A percentile compares a stretch with the other conserved stretches of the same genome.
Conservation (phyloP, 2,329 filamentous ascomycete species). For the Beauveria varroae region DNA sequence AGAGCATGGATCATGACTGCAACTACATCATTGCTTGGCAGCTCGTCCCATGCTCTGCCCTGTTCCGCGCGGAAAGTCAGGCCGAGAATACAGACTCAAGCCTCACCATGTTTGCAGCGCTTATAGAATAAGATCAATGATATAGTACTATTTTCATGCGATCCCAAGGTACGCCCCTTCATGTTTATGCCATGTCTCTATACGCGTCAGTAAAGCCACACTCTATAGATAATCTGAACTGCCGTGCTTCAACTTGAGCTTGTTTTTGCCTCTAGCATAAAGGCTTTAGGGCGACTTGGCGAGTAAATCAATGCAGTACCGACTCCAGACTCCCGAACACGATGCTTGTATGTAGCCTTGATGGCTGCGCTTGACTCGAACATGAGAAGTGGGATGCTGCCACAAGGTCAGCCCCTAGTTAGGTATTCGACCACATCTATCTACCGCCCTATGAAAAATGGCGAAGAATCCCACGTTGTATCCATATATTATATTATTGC, state of each 20-base stretch:
- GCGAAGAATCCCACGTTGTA: neutral
- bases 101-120: neutral
- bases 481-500: neutral
- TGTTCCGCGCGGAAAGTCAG: neutral
- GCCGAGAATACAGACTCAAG: neutral
- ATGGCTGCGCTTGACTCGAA: neutral
- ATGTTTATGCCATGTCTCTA: neutral
- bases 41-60: neutral
- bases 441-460: neutral
- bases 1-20: neutral
- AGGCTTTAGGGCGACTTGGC: neutral
- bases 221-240: neutral
- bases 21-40: neutral
- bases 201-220: neutral
- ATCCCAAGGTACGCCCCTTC: neutral
- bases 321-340: neutral
- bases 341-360: neutral
- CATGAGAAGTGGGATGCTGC: neutral
- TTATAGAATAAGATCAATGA: neutral
- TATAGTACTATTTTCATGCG: neutral
- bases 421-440: neutral
- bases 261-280: neutral
- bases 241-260: neutral
- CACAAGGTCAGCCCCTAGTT: neutral
- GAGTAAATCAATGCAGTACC: neutral